These are phyloP conservation scores for Vigna unguiculata DNA, from an alignment of 306 rosid genomes.

Conservation along the genomic window DNA sequence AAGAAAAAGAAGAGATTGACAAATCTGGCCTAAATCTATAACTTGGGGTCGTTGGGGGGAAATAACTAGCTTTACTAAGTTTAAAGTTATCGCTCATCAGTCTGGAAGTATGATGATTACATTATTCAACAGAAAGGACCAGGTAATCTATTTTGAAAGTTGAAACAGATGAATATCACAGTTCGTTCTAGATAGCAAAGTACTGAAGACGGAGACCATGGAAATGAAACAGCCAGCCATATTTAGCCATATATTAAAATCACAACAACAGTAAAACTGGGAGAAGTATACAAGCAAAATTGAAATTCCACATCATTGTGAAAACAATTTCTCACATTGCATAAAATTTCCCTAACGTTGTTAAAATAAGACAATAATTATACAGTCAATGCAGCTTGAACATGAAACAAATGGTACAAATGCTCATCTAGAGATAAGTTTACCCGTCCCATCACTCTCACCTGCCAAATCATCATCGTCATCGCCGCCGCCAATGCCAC, in stretches of 20 bases:
- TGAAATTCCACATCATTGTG: constrained; percentile 36
- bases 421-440: constrained; percentile 65
- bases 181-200: neutral
- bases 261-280: neutral
- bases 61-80: neutral
- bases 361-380: constrained; percentile 41
- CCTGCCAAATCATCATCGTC: constrained; percentile 52
- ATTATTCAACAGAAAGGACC: neutral
- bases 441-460: constrained; percentile 65
- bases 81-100: neutral
- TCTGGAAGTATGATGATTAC: neutral
- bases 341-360: constrained; percentile 40
- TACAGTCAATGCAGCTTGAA: constrained; percentile 38
- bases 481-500: neutral
- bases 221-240: constrained; percentile 20
- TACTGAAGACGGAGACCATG: neutral
- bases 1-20: neutral
- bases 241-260: neutral
- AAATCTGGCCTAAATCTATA: constrained; percentile 13
- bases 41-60: neutral
- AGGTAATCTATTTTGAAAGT: neutral
- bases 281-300: constrained; percentile 27
- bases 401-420: constrained; percentile 48
- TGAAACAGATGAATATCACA: neutral
- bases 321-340: constrained; percentile 44